Evolutionary conservation across 2,329 filamentous ascomycete species (phyloP), one percentile per base, ranked within the genome.

Genomic region (Colletotrichum euphorbiae): DNA sequence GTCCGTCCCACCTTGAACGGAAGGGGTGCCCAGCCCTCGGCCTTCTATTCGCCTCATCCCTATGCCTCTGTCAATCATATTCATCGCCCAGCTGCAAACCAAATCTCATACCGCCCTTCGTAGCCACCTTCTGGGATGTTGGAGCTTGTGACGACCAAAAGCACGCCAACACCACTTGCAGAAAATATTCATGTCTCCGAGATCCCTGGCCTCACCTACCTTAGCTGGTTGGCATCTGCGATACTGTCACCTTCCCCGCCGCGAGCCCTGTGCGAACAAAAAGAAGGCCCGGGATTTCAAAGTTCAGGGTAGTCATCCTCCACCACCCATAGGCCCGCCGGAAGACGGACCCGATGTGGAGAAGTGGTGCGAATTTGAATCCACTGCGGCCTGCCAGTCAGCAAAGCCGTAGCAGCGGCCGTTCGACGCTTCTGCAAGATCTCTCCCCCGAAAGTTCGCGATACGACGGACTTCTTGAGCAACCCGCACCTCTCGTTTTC

Each of bases 241-340:
- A n/a, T 67, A 21, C 60, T 24, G 15, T 31, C 33, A 48, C 60
- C 38, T 65, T 59, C 60, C 61, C 61, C 65, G 61, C 65, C 17
- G 12, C 13, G 24, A 40, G 61, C 65, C 65, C 65, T 68, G 65
- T 68, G 62, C 33, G 56, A 57, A 64, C 64, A 33, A 17, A 59
- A 66, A 66, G 48, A 40, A 62, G 65, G n/a, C n/a, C n/a, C n/a
- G n/a, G 65, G 65, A 65, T 60, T 40, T 59, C 45, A 68, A 61
- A 61, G 61, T 68, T 65, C 45, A 68, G 65, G 65, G 65, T 68
- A 67, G 42, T 36, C 59, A 43, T 57, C 58, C 58, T 62, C 63
- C 48, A 28, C 60, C 40, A 52, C 13, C 45, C 21, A 28, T 4
- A 28, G 40, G 60, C 60, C 65, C 54, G 54, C 40, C 61, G 48